Evolutionary conservation across 495 filamentous ascomycete species (phyloP).

Genomic region (Xylaria sp.): DNA sequence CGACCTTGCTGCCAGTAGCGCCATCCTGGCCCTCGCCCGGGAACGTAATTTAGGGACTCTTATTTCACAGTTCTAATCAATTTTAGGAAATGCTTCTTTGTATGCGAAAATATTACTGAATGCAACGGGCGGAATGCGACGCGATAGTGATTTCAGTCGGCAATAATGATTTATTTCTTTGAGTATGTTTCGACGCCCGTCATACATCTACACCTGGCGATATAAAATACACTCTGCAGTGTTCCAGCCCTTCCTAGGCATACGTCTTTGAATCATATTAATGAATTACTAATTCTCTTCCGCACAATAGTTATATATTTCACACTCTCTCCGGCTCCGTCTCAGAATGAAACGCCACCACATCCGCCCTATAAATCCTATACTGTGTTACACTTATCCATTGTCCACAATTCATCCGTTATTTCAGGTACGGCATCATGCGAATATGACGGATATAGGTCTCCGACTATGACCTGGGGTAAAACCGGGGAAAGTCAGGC

Average conservation of each 20-base stretch:
- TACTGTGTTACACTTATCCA: no score
- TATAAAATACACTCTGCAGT: not conserved
- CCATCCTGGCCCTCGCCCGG: constrained; percentile 70
- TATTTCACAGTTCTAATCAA: constrained; percentile 65
- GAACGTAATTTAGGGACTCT: constrained; percentile 67
- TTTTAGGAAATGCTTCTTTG: not conserved
- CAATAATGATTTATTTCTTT: not conserved
- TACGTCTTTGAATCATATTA: not conserved
- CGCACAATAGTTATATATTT: no score
- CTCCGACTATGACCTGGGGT: no score
- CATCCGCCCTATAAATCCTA: no score
- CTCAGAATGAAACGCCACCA: no score
- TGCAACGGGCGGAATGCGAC: not conserved
- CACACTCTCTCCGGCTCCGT: no score
- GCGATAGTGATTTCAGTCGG: not conserved
- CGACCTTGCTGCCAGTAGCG: constrained; percentile 69
- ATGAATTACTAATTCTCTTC: no score
- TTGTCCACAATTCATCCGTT: no score
- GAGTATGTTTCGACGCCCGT: not conserved
- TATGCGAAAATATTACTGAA: not conserved
- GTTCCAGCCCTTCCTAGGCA: not conserved
- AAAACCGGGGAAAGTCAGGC: no score
- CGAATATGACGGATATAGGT: no score
- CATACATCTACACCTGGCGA: not conserved
- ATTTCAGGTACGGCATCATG: no score